Conservation (phyloP, 805 yeast genomes). For the Teunomyces aglyptinius region DNA sequence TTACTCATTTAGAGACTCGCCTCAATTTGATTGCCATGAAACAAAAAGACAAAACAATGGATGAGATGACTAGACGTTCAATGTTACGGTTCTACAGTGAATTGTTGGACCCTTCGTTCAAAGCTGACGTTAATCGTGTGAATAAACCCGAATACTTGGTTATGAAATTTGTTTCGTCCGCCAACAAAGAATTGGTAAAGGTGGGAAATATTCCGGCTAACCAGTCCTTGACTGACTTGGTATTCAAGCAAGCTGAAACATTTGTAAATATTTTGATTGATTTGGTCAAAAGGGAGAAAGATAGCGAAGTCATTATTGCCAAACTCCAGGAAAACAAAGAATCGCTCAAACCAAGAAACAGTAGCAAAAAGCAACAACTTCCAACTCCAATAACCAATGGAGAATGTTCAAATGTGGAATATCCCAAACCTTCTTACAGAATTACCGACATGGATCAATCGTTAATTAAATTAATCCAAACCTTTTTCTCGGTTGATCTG, state of each 20-base stretch:
- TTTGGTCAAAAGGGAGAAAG: conserved; percentile 36
- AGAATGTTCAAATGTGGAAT: conserved; percentile 13
- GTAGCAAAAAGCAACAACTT: conserved; percentile 14
- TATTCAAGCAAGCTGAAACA: conserved; percentile 34
- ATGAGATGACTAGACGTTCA: conserved; percentile 54
- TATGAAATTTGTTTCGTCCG: conserved; percentile 50
- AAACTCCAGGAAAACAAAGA: conserved; percentile 45
- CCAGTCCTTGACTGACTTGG: conserved; percentile 30
- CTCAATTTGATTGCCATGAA: conserved; percentile 49
- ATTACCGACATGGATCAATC: conserved; percentile 56
- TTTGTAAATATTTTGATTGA: conserved; percentile 38
- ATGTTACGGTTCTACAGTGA: conserved; percentile 64
- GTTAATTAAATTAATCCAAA: conserved; percentile 36
- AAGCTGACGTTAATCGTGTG: conserved; percentile 27
- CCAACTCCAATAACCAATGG: background rate
- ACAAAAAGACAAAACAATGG: conserved; percentile 29
- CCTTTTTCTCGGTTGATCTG: conserved; percentile 49
- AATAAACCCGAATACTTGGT: conserved; percentile 47
- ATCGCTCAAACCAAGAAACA: conserved; percentile 28
- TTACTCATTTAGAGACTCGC: conserved; percentile 36
- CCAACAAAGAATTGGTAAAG: conserved; percentile 52
- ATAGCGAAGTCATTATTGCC: conserved; percentile 36
- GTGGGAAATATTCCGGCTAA: conserved; percentile 30
- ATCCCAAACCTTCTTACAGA: conserved; percentile 49
- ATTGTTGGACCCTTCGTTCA: conserved; percentile 47